Evolutionary conservation across 2,329 filamentous ascomycete species (phyloP).

Genomic region (Coccinonectria pachysandricola): DNA sequence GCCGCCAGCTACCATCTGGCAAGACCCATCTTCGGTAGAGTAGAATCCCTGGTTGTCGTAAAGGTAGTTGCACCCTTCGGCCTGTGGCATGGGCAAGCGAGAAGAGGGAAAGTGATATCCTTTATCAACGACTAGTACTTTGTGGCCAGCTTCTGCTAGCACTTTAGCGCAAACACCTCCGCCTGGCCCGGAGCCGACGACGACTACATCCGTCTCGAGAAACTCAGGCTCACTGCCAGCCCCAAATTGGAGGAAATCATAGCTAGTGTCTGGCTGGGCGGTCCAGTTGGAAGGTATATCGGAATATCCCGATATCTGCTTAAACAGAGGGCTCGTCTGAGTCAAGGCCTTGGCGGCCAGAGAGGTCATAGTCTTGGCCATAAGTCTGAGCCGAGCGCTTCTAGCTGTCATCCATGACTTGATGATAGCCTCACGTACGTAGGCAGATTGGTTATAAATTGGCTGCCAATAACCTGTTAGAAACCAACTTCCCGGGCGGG

Average conservation of each 20-base stretch:
- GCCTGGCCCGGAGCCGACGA: slow-evolving; percentile 81
- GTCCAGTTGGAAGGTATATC: slow-evolving; percentile 42
- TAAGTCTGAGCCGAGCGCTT: slow-evolving; percentile 40
- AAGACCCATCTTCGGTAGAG: slow-evolving; percentile 44
- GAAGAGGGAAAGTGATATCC: slow-evolving; percentile 64
- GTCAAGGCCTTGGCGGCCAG: slow-evolving; percentile 46
- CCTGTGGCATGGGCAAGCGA: slow-evolving; percentile 64
- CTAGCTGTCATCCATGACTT: slow-evolving; percentile 51
- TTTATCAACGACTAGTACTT: slow-evolving; percentile 75
- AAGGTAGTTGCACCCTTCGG: slow-evolving; percentile 49
- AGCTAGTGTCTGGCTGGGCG: slow-evolving; percentile 42
- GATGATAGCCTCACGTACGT: slow-evolving; percentile 51
- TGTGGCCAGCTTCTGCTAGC: slow-evolving; percentile 63
- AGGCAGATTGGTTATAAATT: slow-evolving; percentile 49
- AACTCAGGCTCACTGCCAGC: slow-evolving; percentile 35
- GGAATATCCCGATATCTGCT: slow-evolving; percentile 46
- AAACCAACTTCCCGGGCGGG: slow-evolving; percentile 50
- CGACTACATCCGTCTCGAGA: slow-evolving; percentile 70
- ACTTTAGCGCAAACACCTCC: slow-evolving; percentile 74
- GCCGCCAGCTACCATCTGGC: slow-evolving; percentile 56
- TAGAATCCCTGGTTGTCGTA: slow-evolving; percentile 58
- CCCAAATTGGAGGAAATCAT: slow-evolving; percentile 50
- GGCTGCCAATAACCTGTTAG: slow-evolving; percentile 59
- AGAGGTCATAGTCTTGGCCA: slow-evolving; percentile 45
- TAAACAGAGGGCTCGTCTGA: slow-evolving; percentile 44